These are phyloP conservation scores for Calvatia gigantea DNA, from an alignment of 768 basidiomycete species.

Conservation along the genomic window DNA sequence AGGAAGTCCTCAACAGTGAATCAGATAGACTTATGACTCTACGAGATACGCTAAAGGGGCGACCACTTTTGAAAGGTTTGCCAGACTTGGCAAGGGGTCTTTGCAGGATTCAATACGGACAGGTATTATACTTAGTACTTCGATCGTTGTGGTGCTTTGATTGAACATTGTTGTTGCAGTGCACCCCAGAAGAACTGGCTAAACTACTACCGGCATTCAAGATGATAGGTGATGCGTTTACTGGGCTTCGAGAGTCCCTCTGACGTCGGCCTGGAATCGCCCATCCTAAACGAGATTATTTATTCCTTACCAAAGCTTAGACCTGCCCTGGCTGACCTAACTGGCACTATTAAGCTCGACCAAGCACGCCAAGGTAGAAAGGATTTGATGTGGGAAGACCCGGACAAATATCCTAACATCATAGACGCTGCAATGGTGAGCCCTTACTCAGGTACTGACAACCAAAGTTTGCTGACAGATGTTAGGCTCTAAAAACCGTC, in stretches of 20 bases:
- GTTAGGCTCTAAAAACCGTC: constrained; percentile 61
- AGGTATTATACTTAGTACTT: constrained; percentile 51
- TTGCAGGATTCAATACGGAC: constrained; percentile 86
- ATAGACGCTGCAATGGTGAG: constrained; percentile 60
- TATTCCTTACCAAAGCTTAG: constrained; percentile 63
- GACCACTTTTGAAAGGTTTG: constrained; percentile 75
- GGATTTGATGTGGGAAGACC: constrained; percentile 63
- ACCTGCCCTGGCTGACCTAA: constrained; percentile 47
- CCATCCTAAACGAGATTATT: constrained; percentile 68
- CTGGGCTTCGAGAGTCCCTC: constrained; percentile 28
- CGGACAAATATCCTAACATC: constrained; percentile 45
- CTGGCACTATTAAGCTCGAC: constrained; percentile 55
- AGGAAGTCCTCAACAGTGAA: constrained; percentile 67
- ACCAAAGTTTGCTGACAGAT: neutral
- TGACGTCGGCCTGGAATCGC: constrained; percentile 58
- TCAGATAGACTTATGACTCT: constrained; percentile 64
- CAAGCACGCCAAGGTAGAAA: constrained; percentile 65
- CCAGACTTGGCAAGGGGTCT: constrained; percentile 88
- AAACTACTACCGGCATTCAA: constrained; percentile 72
- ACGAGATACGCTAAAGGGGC: constrained; percentile 61
- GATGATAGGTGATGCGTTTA: constrained; percentile 64
- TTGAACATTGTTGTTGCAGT: constrained; percentile 35
- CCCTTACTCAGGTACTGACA: neutral
- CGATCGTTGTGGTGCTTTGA: neutral
- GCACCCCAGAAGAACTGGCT: constrained; percentile 80